Evolutionary conservation across 2,329 filamentous ascomycete genomes (phyloP).

Genomic region (Lachnellula arida): DNA sequence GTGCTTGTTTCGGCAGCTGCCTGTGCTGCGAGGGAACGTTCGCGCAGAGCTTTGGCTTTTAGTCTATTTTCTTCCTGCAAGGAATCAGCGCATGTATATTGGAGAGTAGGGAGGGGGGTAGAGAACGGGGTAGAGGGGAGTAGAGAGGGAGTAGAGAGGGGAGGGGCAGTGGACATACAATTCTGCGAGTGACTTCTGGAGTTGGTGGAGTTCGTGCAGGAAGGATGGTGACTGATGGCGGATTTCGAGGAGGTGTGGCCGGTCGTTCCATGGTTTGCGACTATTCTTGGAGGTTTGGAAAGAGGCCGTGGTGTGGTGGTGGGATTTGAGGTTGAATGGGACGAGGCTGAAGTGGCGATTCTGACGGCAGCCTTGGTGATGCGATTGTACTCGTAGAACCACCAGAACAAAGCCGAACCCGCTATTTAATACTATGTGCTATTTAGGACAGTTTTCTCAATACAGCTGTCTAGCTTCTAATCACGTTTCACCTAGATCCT

Average conservation of each 20-base stretch:
- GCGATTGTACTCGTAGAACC: neutral
- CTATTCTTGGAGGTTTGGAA: neutral
- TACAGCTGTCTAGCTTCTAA: neutral
- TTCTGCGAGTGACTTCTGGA: constrained; percentile 50
- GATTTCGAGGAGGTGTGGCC: constrained; percentile 18
- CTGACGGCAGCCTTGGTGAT: constrained; percentile 9
- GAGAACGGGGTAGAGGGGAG: no score
- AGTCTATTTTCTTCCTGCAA: constrained; percentile 78
- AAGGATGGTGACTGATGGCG: neutral
- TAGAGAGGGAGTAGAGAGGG: neutral
- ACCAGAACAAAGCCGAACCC: no score
- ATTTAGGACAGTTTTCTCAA: no score
- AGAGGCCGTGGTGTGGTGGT: neutral
- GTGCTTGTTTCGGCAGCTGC: constrained; percentile 34
- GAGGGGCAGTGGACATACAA: constrained; percentile 38
- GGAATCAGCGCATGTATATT: constrained; percentile 1
- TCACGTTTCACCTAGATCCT: neutral
- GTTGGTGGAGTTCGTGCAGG: constrained; percentile 43
- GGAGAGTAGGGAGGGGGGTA: no score
- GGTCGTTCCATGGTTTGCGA: constrained; percentile 20
- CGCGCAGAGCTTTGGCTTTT: constrained; percentile 79
- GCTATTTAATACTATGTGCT: no score
- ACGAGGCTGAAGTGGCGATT: constrained; percentile 18
- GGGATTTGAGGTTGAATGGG: neutral
- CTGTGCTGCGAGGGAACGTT: constrained; percentile 63